Evolutionary conservation across 257 asterid species (phyloP).

Genomic region (Ilex aquifolium): DNA sequence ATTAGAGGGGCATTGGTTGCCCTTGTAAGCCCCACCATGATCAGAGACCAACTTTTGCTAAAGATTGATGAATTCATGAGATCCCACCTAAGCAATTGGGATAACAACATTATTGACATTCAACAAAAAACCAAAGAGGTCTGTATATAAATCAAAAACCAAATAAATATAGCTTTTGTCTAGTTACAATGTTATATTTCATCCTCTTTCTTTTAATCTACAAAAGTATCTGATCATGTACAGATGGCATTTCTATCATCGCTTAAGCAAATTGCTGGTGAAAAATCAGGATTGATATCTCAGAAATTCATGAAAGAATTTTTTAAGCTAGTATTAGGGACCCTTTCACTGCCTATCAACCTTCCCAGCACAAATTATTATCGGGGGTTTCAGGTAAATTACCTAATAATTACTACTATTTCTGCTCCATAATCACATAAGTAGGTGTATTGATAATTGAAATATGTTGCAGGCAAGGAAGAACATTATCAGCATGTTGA

Average conservation of each 20-base stretch:
- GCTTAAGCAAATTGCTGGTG: conserved; percentile 41
- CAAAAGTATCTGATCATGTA: neutral
- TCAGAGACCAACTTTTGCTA: conserved; percentile 45
- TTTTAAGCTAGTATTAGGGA: conserved; percentile 42
- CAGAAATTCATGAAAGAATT: conserved; percentile 38
- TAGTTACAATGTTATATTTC: neutral
- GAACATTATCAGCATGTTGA: conserved; percentile 39
- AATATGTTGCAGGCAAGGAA: conserved; percentile 59
- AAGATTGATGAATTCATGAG: conserved; percentile 45
- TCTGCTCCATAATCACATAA: no score
- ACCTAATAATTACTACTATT: neutral
- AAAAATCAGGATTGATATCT: conserved; percentile 29
- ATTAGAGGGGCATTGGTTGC: conserved; percentile 56
- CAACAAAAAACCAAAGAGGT: conserved; percentile 69
- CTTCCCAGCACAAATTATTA: conserved; percentile 55
- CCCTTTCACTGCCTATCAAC: conserved; percentile 65
- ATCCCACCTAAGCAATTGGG: conserved; percentile 53
- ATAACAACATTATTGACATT: conserved; percentile 39
- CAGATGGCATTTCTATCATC: conserved; percentile 55
- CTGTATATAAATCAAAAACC: neutral
- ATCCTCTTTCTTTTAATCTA: neutral
- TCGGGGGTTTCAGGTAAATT: conserved; percentile 44
- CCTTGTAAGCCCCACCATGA: conserved; percentile 47
- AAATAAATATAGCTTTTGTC: neutral
- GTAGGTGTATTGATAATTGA: neutral